Evolutionary conservation across 2,329 filamentous ascomycete genomes (phyloP).

Genomic region (Ampelomyces quisqualis): DNA sequence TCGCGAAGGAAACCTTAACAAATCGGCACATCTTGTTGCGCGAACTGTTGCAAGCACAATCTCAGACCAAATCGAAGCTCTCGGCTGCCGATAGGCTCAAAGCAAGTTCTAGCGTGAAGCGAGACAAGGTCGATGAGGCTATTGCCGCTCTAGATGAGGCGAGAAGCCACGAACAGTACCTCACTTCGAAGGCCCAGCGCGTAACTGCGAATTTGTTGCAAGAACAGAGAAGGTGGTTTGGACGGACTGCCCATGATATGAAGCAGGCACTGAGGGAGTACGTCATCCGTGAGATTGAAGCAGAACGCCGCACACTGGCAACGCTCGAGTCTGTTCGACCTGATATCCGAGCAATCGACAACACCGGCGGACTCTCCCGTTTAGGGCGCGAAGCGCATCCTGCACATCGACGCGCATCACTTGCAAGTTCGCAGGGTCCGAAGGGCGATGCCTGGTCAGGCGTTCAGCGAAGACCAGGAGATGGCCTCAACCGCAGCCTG

Average conservation of each 20-base stretch:
- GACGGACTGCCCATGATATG: conserved; percentile 80
- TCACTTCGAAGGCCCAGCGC: conserved; percentile 80
- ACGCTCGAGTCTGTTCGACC: conserved; percentile 91
- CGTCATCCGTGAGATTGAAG: conserved; percentile 90
- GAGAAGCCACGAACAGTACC: conserved; percentile 73
- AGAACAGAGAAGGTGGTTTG: conserved; percentile 90
- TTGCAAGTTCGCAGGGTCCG: conserved; percentile 88
- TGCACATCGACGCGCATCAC: conserved; percentile 66
- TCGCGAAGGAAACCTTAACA: conserved; percentile 96
- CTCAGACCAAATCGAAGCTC: conserved; percentile 77
- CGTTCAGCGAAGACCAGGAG: conserved; percentile 73
- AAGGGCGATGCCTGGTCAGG: conserved; percentile 99
- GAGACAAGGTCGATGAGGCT: conserved; percentile 98
- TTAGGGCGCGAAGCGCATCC: conserved; percentile 89
- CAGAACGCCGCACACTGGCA: conserved; percentile 85
- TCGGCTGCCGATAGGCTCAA: conserved; percentile 87
- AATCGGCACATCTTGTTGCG: conserved; percentile 96
- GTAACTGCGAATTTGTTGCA: conserved; percentile 86
- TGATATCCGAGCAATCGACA: conserved; percentile 90
- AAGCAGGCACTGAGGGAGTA: conserved; percentile 84
- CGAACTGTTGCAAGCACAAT: conserved; percentile 88
- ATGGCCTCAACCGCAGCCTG: conserved; percentile 74
- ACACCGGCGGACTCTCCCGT: conserved; percentile 83
- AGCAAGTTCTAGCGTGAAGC: conserved; percentile 78
- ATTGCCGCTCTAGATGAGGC: conserved; percentile 88